phyloP scores from a whole-genome alignment of 2,329 filamentous ascomycete genomes.

The Xylariaceae sp. region DNA sequence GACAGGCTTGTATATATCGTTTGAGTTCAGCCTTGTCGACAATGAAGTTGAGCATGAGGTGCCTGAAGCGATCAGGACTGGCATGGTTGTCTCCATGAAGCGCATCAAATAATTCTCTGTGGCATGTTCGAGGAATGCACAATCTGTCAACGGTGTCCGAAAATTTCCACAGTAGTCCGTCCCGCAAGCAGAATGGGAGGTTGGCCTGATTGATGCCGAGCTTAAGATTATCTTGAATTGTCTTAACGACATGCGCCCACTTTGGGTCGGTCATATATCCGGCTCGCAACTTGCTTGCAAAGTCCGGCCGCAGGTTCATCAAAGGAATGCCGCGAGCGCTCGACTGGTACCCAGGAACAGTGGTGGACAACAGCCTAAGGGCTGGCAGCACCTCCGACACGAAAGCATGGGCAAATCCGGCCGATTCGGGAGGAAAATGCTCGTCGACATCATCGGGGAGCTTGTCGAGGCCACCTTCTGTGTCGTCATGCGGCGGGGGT shows the following conservation, averaged over 20 bases:
- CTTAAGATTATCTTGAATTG: background rate
- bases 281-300: background rate
- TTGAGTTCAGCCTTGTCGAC: background rate
- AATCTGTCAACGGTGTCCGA: background rate
- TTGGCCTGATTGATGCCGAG: background rate
- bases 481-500: too few relatives aligned
- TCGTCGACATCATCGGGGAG: background rate
- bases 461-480: background rate
- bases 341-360: background rate
- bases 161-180: background rate
- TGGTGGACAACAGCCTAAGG: background rate
- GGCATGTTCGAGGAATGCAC: background rate
- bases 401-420: too few relatives aligned
- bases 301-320: background rate
- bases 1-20: background rate
- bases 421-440: too few relatives aligned
- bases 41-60: background rate
- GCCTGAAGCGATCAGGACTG: background rate
- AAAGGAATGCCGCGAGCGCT: background rate
- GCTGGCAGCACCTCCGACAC: background rate
- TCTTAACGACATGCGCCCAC: background rate
- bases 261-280: background rate
- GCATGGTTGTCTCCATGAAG: background rate
- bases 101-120: background rate
- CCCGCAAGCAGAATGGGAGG: background rate